Conservation (phyloP, 305 asterid genomes). For the Fraxinus baroniana region DNA sequence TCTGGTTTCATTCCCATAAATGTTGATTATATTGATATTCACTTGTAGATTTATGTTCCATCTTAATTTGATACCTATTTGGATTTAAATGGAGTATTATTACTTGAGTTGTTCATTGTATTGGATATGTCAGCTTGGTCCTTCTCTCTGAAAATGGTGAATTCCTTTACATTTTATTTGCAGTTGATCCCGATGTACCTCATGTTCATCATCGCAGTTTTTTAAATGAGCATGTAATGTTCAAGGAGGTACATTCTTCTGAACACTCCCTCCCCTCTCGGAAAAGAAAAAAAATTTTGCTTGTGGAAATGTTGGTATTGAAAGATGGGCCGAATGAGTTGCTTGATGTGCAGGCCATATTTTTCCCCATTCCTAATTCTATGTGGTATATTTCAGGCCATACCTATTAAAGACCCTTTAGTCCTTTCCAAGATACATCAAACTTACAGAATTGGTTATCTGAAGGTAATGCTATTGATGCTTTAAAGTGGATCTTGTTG, state of each 20-base stretch:
- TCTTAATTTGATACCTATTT: constrained; percentile 4
- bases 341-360: constrained; percentile 4
- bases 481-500: constrained; percentile 15
- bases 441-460: constrained; percentile 82
- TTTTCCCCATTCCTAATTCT: constrained; percentile 20
- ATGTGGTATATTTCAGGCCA: constrained; percentile 53
- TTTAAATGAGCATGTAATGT: constrained; percentile 80
- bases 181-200: constrained; percentile 88
- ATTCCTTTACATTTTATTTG: constrained; percentile 27
- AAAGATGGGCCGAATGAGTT: constrained; percentile 5
- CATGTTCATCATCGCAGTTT: constrained; percentile 78
- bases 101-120: constrained; percentile 1
- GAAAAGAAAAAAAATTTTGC: not conserved
- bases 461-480: constrained; percentile 57
- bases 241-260: constrained; percentile 69
- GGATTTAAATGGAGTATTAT: not conserved
- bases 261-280: not conserved
- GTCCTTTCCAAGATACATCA: constrained; percentile 94
- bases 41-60: constrained; percentile 12
- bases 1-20: not conserved
- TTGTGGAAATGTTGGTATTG: constrained; percentile 11
- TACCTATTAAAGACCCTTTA: constrained; percentile 78
- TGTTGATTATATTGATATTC: not conserved
- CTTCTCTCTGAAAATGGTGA: constrained; percentile 20
- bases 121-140: constrained; percentile 7